These are phyloP conservation scores for Quercus lobata DNA, from an alignment of 331 rosid genomes.

Conservation along the genomic window DNA sequence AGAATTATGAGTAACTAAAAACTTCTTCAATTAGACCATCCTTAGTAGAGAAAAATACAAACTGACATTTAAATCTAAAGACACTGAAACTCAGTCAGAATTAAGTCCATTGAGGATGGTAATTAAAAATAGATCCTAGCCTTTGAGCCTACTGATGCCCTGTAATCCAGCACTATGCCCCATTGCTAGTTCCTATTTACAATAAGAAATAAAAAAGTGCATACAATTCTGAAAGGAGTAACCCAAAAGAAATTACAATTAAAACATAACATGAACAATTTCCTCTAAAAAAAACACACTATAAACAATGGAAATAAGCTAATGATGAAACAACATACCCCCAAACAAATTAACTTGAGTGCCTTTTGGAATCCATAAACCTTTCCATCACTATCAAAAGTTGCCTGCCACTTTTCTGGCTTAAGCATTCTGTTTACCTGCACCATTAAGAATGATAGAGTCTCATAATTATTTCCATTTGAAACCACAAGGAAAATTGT, in stretches of 20 bases:
- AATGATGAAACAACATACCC: slow-evolving; percentile 51
- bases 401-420: slow-evolving; percentile 82
- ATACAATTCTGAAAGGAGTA: neutral
- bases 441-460: slow-evolving; percentile 15
- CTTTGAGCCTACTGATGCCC: neutral
- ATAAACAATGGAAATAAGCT: neutral
- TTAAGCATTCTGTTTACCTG: slow-evolving; percentile 88
- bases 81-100: neutral
- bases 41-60: neutral
- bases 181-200: neutral
- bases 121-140: neutral
- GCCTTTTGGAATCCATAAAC: slow-evolving; percentile 75
- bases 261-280: neutral
- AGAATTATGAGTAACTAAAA: slow-evolving; percentile 15
- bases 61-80: neutral
- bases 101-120: neutral
- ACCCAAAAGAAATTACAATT: neutral
- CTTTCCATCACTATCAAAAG: slow-evolving; percentile 82
- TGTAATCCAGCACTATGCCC: neutral
- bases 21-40: neutral
- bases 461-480: neutral
- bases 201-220: neutral
- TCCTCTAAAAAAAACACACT: neutral
- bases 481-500: neutral
- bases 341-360: slow-evolving; percentile 70